Conservation (phyloP, 2,329 filamentous ascomycete species). For the Trichoderma atrobrunneum region DNA sequence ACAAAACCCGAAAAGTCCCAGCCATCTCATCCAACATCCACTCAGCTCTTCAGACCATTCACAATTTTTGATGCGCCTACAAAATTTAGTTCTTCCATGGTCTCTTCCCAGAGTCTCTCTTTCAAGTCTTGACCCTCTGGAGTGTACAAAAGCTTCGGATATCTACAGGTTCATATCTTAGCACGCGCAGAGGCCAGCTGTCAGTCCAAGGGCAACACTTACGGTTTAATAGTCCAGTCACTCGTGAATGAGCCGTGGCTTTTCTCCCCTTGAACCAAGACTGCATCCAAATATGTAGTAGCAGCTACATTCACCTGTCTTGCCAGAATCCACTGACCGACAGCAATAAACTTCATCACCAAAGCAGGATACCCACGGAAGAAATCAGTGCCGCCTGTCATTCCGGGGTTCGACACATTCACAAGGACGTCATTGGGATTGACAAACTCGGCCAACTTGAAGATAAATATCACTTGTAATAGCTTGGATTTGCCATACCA, state of each 20-base stretch:
- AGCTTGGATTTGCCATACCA: neutral
- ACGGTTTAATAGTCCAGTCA: neutral
- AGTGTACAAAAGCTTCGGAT: neutral
- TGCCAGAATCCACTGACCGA: neutral
- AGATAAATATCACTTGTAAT: neutral
- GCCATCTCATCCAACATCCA: neutral
- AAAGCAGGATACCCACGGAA: neutral
- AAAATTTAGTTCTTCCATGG: neutral
- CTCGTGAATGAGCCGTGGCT: neutral
- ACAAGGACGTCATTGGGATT: constrained; percentile 33
- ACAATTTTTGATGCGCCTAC: neutral
- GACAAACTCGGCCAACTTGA: constrained; percentile 37
- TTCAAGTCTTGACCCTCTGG: neutral
- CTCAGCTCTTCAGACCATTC: neutral
- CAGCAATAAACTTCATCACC: neutral
- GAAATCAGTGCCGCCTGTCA: constrained; percentile 28
- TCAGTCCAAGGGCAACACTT: neutral
- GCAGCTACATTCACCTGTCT: neutral
- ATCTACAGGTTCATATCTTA: neutral
- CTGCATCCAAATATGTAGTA: neutral
- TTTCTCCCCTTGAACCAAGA: neutral
- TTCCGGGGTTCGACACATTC: constrained; percentile 37
- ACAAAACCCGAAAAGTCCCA: neutral
- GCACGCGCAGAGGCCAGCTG: neutral
- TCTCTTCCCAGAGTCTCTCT: neutral